phyloP scores from a whole-genome alignment of 2,329 filamentous ascomycete species.

The Fusarium udum region DNA sequence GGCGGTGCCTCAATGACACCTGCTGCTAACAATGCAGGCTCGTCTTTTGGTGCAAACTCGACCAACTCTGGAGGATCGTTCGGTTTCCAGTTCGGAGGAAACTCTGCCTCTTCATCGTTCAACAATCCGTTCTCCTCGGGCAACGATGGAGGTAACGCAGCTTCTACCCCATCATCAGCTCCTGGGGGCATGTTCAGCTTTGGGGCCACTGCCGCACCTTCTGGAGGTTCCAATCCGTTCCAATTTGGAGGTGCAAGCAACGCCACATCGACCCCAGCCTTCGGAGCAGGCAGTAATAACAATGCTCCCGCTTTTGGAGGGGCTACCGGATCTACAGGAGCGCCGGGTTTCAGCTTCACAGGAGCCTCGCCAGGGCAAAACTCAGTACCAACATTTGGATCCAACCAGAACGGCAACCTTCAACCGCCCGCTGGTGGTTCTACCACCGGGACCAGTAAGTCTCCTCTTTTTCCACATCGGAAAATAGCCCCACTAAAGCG shows the following conservation, averaged over 20 bases:
- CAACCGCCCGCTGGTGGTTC: conserved; percentile 56
- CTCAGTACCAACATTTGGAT: conserved; percentile 47
- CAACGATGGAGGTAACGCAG: conserved; percentile 37
- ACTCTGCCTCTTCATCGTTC: conserved; percentile 44
- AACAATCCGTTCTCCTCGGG: conserved; percentile 54
- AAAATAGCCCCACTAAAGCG: conserved; percentile 59
- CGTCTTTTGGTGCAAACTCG: conserved; percentile 52
- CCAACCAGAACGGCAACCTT: conserved; percentile 50
- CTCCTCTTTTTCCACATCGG: conserved; percentile 52
- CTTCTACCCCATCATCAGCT: conserved; percentile 35
- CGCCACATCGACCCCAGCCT: conserved; percentile 39
- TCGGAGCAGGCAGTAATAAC: conserved; percentile 41
- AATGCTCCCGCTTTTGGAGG: conserved; percentile 47
- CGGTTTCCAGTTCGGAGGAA: conserved; percentile 48
- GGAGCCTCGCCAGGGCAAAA: conserved; percentile 46
- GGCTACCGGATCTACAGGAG: conserved; percentile 42
- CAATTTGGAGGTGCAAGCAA: conserved; percentile 50
- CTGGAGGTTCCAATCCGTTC: conserved; percentile 46
- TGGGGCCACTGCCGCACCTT: conserved; percentile 44
- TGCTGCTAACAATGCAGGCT: conserved; percentile 31
- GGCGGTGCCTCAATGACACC: conserved; percentile 41
- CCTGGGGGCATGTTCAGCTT: conserved; percentile 52
- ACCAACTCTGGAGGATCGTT: conserved; percentile 39
- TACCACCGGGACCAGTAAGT: conserved; percentile 59
- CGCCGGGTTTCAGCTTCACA: conserved; percentile 54